These are phyloP conservation scores for Astrephomene gubernaculifera DNA, from an alignment of 139 green algal genomes.

Conservation along the genomic window DNA sequence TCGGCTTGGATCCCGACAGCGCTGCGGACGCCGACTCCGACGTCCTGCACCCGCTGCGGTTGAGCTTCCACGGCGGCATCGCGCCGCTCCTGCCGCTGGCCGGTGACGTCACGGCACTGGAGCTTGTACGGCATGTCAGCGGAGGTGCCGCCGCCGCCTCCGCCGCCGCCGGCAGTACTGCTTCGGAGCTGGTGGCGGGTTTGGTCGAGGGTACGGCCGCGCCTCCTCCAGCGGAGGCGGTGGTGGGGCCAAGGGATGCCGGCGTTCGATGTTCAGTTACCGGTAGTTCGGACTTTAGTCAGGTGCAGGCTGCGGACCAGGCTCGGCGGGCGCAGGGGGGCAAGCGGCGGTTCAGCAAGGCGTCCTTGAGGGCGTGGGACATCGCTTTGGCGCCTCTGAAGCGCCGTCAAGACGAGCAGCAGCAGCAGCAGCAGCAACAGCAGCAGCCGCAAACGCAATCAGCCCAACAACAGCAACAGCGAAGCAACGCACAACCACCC, in stretches of 20 bases:
- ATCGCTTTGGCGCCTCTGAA: constrained; percentile 27
- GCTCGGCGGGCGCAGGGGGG: constrained; percentile 13
- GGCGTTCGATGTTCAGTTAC: not conserved
- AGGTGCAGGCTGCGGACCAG: constrained; percentile 32
- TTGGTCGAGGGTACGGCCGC: not conserved
- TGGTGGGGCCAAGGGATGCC: not conserved
- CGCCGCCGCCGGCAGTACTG: not conserved
- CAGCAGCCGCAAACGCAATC: not conserved
- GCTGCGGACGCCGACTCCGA: not conserved
- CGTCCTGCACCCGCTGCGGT: not conserved
- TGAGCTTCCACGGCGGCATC: not conserved
- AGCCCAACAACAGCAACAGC: not conserved
- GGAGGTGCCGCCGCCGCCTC: not conserved
- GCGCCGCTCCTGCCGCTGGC: no score
- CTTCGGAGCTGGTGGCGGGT: not conserved
- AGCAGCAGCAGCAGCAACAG: not conserved
- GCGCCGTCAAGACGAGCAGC: not conserved
- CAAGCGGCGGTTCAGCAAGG: constrained; percentile 3
- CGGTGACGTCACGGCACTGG: no score
- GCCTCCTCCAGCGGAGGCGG: not conserved
- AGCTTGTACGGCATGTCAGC: not conserved
- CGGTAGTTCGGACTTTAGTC: not conserved
- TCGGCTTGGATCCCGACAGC: not conserved
- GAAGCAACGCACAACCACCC: no score
- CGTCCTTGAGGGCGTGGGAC: constrained; percentile 8